Evolutionary conservation across 805 yeast genomes (phyloP).

Genomic region (Pichia deserticola): DNA sequence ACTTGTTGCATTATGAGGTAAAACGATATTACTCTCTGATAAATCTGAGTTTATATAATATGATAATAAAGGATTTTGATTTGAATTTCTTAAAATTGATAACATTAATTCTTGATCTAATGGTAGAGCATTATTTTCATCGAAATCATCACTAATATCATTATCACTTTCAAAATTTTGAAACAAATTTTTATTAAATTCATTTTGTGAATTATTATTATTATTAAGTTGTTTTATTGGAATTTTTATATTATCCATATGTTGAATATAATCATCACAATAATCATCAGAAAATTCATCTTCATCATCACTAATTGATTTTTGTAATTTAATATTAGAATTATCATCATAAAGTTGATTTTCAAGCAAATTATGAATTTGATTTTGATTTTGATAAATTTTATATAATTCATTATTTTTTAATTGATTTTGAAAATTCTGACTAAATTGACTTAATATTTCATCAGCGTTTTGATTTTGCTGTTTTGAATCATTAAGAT

Average conservation of each 20-base stretch:
- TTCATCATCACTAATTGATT: slow-evolving; percentile 6
- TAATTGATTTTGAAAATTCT: slow-evolving; percentile 2
- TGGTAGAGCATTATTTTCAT: slow-evolving; percentile 5
- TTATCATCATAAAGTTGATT: not conserved
- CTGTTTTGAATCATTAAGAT: not conserved
- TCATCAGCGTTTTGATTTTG: not conserved
- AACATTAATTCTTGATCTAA: slow-evolving; percentile 12
- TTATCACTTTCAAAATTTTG: not conserved
- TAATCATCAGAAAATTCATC: slow-evolving; percentile 7
- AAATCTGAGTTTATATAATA: not conserved
- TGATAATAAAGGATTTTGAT: not conserved
- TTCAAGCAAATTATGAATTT: not conserved
- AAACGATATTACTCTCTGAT: not conserved
- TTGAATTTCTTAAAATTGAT: not conserved
- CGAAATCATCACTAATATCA: not conserved
- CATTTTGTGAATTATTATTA: too few relatives aligned
- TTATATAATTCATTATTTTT: not conserved
- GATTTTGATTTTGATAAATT: not conserved
- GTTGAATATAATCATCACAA: not conserved
- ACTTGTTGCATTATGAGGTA: not conserved
- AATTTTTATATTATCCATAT: too few relatives aligned
- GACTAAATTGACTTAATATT: not conserved
- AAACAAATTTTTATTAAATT: too few relatives aligned
- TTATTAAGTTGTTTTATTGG: too few relatives aligned
- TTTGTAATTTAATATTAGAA: not conserved